phyloP scores from a whole-genome alignment of 2,329 filamentous ascomycete species.

The Lasiodiplodia theobromae region DNA sequence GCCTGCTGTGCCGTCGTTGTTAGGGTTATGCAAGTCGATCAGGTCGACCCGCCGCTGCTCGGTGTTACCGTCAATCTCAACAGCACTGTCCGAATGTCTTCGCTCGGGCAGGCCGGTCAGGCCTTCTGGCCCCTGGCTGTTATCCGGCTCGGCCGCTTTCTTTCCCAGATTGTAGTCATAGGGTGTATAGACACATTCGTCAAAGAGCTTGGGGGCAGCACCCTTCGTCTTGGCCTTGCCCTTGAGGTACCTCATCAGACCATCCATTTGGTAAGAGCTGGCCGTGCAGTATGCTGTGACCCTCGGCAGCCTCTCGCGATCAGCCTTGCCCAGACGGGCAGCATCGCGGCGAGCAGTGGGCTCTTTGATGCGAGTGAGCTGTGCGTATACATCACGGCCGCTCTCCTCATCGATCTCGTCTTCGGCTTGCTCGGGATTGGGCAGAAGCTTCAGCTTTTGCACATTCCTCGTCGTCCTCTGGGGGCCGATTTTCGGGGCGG shows the following conservation, averaged over 20 bases:
- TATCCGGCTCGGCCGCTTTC: slow-evolving; percentile 1
- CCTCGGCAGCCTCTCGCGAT: slow-evolving; percentile 82
- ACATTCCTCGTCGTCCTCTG: slow-evolving; percentile 95
- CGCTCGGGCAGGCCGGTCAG: slow-evolving; percentile 62
- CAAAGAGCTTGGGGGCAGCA: slow-evolving; percentile 88
- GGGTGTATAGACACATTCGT: slow-evolving; percentile 96
- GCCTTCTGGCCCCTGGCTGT: slow-evolving; percentile 6
- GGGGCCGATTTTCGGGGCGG: slow-evolving; percentile 79
- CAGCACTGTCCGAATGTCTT: slow-evolving; percentile 75
- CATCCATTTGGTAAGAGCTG: slow-evolving; percentile 88
- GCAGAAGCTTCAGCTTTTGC: slow-evolving; percentile 96
- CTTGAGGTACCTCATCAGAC: slow-evolving; percentile 89
- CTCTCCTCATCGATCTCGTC: slow-evolving; percentile 85
- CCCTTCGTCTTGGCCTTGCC: slow-evolving; percentile 78
- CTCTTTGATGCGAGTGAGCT: slow-evolving; percentile 97
- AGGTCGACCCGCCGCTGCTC: slow-evolving; percentile 66
- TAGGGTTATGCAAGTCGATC: slow-evolving; percentile 64
- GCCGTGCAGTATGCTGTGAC: slow-evolving; percentile 98
- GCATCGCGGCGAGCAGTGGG: slow-evolving; percentile 91
- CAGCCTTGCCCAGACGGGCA: slow-evolving; percentile 89
- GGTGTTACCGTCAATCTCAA: slow-evolving; percentile 69
- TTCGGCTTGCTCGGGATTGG: slow-evolving; percentile 83
- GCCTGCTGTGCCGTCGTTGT: slow-evolving; percentile 39
- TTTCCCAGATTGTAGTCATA: slow-evolving; percentile 74
- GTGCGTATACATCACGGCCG: slow-evolving; percentile 93